Conservation (phyloP, 805 yeast genomes). For the Sugiyamaella lignohabitans region DNA sequence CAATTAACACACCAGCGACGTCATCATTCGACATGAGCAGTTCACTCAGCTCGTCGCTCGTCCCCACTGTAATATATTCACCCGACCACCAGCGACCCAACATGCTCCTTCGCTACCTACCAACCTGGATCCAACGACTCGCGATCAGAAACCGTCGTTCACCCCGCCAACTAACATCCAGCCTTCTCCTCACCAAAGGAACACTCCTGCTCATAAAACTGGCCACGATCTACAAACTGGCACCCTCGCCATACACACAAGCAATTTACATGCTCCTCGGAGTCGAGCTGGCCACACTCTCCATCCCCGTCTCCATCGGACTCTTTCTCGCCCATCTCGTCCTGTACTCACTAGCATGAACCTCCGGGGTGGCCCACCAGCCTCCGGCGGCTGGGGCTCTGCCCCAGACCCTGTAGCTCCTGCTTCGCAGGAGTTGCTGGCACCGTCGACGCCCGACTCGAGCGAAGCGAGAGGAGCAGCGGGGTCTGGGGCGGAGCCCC, state of each 20-base stretch:
- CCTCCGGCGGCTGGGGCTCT: slow-evolving; percentile 1
- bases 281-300: background rate
- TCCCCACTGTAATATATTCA: background rate
- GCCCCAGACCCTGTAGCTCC: background rate
- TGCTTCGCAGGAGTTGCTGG: background rate
- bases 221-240: background rate
- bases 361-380: too few relatives aligned
- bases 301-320: background rate
- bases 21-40: background rate
- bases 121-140: background rate
- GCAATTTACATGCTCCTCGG: background rate
- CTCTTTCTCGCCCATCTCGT: background rate
- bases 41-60: background rate
- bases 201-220: background rate
- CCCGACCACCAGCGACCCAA: too few relatives aligned
- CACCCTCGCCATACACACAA: background rate
- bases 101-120: too few relatives aligned
- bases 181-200: background rate
- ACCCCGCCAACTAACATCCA: too few relatives aligned
- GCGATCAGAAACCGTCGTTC: background rate
- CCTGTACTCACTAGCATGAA: background rate
- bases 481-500: too few relatives aligned
- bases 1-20: background rate
- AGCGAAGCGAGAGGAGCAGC: too few relatives aligned
- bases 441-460: too few relatives aligned